Base-by-base conservation (phyloP, 306 rosid species). In the Crataegus laevigata region DNA sequence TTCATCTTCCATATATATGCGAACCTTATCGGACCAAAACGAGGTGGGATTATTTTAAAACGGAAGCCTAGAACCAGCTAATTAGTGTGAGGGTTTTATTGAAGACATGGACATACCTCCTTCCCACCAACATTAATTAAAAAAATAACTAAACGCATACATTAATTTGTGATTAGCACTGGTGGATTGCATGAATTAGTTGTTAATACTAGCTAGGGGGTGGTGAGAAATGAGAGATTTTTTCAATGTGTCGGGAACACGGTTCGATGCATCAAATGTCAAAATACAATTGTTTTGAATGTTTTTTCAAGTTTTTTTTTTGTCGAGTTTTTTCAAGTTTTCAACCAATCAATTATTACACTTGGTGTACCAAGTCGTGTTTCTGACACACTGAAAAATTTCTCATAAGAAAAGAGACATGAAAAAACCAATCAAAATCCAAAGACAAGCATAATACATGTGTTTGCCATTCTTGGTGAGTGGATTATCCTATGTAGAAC, bases 391-490 rank as follows among this genome's bases (percentile, higher is more conserved):
- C 10, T 36, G 7, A 36, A 36, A 36, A 36, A 7, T 36, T 36
- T 36, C 40, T 36, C 0, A 0, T 36, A 36, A 0, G 7, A 47
- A 15, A 47, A 21, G 54, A 47, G 54, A 47, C 54, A 42, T 26
- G 78, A 75, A 75, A 69, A 45, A 40, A 50, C 66, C 81, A 79
- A 64, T 29, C 24, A 63, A 13, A 26, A 19, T 74, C 78, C 81
- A 51, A 72, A 68, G 79, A 84, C 86, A 84, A 4, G 26, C 78
- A 84, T 84, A 12, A 85, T 85, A 18, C 68, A 24, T 18, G 84
- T 85, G 90, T 80, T 89, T 79, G 84, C 88, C 94, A 84, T 82
- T 75, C 65, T 54, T 38, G 26, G 71, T 72, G 78, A 72, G 80
- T 83, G 84, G 75, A 62, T 30, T 29, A 62, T 71, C 65, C 71